Conservation (phyloP, 257 asterid species). For the Solanum habrochaites region DNA sequence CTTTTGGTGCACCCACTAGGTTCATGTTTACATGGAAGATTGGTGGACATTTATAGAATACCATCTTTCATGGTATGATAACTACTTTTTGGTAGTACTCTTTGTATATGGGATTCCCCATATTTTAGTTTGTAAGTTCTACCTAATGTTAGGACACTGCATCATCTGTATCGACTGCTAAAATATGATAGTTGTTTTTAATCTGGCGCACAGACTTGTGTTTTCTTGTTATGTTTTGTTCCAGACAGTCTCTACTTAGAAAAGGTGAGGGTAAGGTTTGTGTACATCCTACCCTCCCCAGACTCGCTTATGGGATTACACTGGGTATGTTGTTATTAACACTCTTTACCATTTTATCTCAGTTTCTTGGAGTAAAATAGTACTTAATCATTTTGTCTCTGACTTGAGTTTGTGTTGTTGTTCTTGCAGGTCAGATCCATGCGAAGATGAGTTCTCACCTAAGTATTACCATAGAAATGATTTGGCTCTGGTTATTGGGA, state of each 20-base stretch:
- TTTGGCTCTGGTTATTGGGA: slow-evolving; percentile 46
- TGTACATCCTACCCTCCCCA: neutral
- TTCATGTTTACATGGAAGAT: neutral
- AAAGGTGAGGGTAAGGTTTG: neutral
- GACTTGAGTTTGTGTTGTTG: slow-evolving; percentile 5
- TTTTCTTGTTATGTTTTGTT: neutral
- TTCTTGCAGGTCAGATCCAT: slow-evolving; percentile 60
- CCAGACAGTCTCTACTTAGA: neutral
- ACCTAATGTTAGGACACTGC: neutral
- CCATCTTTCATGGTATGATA: neutral
- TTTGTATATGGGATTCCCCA: neutral
- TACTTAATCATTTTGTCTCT: neutral
- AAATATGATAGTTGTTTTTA: neutral
- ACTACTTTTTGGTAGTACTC: neutral
- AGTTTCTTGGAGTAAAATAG: neutral
- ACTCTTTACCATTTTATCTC: neutral
- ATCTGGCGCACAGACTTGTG: neutral
- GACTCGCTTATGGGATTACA: neutral
- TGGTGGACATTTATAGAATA: neutral
- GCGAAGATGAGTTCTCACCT: slow-evolving; percentile 30
- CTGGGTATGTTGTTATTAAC: neutral
- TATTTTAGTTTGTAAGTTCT: neutral
- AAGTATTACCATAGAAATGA: slow-evolving; percentile 57
- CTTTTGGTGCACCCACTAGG: neutral
- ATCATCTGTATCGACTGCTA: neutral